Conservation (phyloP, 192 early-diverging fungal species). For the Backusella morwellensis region DNA sequence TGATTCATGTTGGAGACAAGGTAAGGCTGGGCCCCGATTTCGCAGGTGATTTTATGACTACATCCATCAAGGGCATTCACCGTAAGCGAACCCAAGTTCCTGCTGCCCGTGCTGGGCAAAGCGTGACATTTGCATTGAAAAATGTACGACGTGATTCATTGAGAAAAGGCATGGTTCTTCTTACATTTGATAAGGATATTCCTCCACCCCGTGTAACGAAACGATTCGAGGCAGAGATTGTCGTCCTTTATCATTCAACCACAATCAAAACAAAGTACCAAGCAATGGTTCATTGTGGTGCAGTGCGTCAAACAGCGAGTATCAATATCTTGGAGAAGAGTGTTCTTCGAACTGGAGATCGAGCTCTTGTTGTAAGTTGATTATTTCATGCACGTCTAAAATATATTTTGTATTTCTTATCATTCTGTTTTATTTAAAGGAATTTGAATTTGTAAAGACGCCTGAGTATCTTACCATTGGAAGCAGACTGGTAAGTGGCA, state of each 20-base stretch:
- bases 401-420: slow-evolving; percentile 8
- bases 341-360: slow-evolving; percentile 83
- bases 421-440: slow-evolving; percentile 6
- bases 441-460: slow-evolving; percentile 74
- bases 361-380: slow-evolving; percentile 62
- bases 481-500: slow-evolving; percentile 47
- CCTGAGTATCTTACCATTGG: slow-evolving; percentile 69
- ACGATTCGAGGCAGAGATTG: slow-evolving; percentile 90
- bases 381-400: not conserved
- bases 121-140: slow-evolving; percentile 82
- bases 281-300: slow-evolving; percentile 93
- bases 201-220: slow-evolving; percentile 54
- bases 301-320: slow-evolving; percentile 82
- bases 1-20: slow-evolving; percentile 76
- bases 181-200: slow-evolving; percentile 40
- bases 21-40: slow-evolving; percentile 86
- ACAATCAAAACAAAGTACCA: slow-evolving; percentile 91
- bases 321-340: slow-evolving; percentile 70
- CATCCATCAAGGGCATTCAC: slow-evolving; percentile 84
- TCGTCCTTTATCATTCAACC: slow-evolving; percentile 87
- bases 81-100: slow-evolving; percentile 83
- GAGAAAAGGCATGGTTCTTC: slow-evolving; percentile 86
- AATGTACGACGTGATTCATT: slow-evolving; percentile 75
- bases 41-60: slow-evolving; percentile 74
- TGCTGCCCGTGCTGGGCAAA: slow-evolving; percentile 77